Conservation (phyloP, 2,329 filamentous ascomycete genomes). For the Alternaria triticina region DNA sequence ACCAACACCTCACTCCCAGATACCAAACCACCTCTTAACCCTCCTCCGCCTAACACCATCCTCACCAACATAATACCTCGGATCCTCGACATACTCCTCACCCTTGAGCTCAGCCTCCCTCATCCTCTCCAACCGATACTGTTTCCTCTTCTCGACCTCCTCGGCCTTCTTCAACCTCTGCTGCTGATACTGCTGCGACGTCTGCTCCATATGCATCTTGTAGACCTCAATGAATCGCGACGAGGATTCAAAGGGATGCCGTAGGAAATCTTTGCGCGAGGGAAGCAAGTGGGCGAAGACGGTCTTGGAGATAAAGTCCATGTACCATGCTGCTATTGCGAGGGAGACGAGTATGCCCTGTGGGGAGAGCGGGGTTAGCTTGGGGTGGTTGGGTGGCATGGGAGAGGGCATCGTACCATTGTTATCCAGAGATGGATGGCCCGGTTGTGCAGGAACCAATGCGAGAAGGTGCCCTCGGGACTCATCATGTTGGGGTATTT, state of each 20-base stretch:
- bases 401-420: conserved; percentile 62
- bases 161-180: conserved; percentile 76
- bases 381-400: background rate
- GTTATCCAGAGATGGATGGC: conserved; percentile 82
- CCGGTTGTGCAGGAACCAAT: conserved; percentile 82
- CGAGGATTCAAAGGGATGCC: conserved; percentile 72
- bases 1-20: conserved; percentile 61
- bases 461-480: conserved; percentile 77
- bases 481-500: conserved; percentile 91
- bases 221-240: conserved; percentile 73
- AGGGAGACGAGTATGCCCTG: conserved; percentile 73
- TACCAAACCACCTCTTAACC: conserved; percentile 82
- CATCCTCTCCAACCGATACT: conserved; percentile 71
- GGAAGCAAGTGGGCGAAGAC: conserved; percentile 83
- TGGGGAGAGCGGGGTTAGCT: conserved; percentile 2
- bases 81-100: conserved; percentile 46
- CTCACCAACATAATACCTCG: conserved; percentile 47
- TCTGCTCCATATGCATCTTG: conserved; percentile 75
- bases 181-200: conserved; percentile 71
- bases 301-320: conserved; percentile 80
- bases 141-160: conserved; percentile 84
- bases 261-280: conserved; percentile 69
- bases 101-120: conserved; percentile 42
- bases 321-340: conserved; percentile 73
- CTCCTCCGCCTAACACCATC: conserved; percentile 58